Evolutionary conservation across 306 rosid genomes (phyloP).

Genomic region (Astragalus membranaceus): DNA sequence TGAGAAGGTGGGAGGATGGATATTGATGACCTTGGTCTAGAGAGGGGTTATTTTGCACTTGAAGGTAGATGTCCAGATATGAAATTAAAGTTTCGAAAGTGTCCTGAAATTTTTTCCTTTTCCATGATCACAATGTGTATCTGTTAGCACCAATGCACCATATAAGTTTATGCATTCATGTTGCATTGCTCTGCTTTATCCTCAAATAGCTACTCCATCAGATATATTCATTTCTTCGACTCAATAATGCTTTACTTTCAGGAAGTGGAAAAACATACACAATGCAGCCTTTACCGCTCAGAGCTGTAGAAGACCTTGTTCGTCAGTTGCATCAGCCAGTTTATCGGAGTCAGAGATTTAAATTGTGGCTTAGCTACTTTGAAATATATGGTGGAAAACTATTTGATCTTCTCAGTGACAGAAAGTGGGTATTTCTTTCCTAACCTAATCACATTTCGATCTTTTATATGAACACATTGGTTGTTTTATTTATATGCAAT

Average conservation of each 20-base stretch:
- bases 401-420: slow-evolving; percentile 88
- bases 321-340: slow-evolving; percentile 82
- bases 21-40: neutral
- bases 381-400: slow-evolving; percentile 99
- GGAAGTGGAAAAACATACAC: slow-evolving; percentile 99
- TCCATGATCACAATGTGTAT: neutral
- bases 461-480: neutral
- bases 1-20: slow-evolving; percentile 1
- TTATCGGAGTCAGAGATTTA: slow-evolving; percentile 80
- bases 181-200: neutral
- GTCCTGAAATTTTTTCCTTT: neutral
- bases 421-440: slow-evolving; percentile 62
- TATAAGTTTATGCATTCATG: neutral
- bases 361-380: slow-evolving; percentile 99
- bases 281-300: slow-evolving; percentile 95
- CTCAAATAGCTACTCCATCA: neutral
- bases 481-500: slow-evolving; percentile 1
- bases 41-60: neutral
- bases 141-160: neutral
- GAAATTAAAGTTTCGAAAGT: too few species aligned
- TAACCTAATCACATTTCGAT: neutral
- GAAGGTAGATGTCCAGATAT: neutral
- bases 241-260: slow-evolving; percentile 35
- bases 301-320: slow-evolving; percentile 91
- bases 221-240: neutral